phyloP scores from a whole-genome alignment of 768 basidiomycete species.

The Termitomyces sp. region DNA sequence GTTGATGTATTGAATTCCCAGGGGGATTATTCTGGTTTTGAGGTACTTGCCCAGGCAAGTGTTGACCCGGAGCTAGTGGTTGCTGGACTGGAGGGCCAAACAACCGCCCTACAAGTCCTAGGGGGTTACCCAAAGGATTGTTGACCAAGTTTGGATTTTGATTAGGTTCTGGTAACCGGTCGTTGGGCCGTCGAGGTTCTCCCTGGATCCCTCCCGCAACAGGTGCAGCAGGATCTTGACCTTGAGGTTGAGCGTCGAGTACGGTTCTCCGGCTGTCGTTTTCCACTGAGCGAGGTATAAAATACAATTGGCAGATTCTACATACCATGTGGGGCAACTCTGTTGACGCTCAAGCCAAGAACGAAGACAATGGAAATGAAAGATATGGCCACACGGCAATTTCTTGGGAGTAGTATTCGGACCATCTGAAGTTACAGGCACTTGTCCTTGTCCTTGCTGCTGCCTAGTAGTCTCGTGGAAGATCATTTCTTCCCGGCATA shows the following conservation, averaged over 20 bases:
- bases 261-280: slow-evolving; percentile 65
- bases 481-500: slow-evolving; percentile 95
- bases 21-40: slow-evolving; percentile 19
- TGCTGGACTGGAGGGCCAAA: slow-evolving; percentile 48
- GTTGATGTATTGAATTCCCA: slow-evolving; percentile 28
- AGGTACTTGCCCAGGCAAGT: slow-evolving; percentile 23
- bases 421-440: slow-evolving; percentile 43
- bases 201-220: slow-evolving; percentile 15
- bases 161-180: slow-evolving; percentile 20
- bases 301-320: slow-evolving; percentile 5
- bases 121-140: slow-evolving; percentile 39
- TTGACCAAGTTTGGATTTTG: slow-evolving; percentile 33
- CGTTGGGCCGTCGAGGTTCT: slow-evolving; percentile 24
- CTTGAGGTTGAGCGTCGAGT: slow-evolving; percentile 43
- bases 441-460: slow-evolving; percentile 15
- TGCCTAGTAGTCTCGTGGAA: slow-evolving; percentile 16
- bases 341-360: slow-evolving; percentile 99
- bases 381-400: slow-evolving; percentile 93
- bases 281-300: slow-evolving; percentile 8
- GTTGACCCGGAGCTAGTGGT: slow-evolving; percentile 26
- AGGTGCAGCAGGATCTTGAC: slow-evolving; percentile 25
- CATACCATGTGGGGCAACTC: slow-evolving; percentile 97
- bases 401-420: slow-evolving; percentile 97
- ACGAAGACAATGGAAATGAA: slow-evolving; percentile 95
- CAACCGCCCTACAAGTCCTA: slow-evolving; percentile 51